Base-by-base conservation (phyloP, 768 basidiomycete species). In the Phlebiopsis gigantea region DNA sequence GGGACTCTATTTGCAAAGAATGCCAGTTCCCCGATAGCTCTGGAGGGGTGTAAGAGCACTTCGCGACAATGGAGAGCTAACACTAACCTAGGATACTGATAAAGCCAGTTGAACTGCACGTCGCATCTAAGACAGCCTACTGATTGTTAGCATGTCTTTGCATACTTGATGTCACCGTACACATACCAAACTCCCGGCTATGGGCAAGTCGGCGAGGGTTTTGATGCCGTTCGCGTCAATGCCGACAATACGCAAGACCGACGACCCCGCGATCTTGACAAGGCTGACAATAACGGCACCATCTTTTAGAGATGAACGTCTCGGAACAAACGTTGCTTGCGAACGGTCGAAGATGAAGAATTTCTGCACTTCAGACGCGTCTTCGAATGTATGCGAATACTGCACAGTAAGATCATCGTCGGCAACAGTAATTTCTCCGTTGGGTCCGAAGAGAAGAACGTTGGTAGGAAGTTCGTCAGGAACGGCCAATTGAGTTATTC, bases 401-500 rank as follows among this genome's bases (percentile, higher is more conserved):
- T 65, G 67, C 12, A 68, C 63, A 8, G 59, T 57, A 15, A 74
- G 66, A 25, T 65, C 70, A 2, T 51, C 50, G 52, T 71, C 63
- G 21, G 67, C 61, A 8, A 74, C 59, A n/a, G 66, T 68, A 31
- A 79, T 55, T 21, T 66, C 62, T 19, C 73, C 77, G 5, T 58
- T 60, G 25, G 65, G 54, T 21, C 71, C 72, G 6, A 76, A 63
- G 14, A 77, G 59, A 9, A 79, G 26, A 5, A 75, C 57, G 0
- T 61, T 63, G 1, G 65, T 54, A 4, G 60, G 58, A 29, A 71
- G 55, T 19, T 64, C 66, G 17, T 67, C 67, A 2, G 69, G 65
- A 29, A 68, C 67, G 59, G 68, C 69, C 45, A 80, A 69, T 53
- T 63, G 77, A 19, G 71, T 66, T 28, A 80, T 71, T 28, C 64